Base-by-base conservation (phyloP, 23 red algal species). In the Gracilaria gracilis region DNA sequence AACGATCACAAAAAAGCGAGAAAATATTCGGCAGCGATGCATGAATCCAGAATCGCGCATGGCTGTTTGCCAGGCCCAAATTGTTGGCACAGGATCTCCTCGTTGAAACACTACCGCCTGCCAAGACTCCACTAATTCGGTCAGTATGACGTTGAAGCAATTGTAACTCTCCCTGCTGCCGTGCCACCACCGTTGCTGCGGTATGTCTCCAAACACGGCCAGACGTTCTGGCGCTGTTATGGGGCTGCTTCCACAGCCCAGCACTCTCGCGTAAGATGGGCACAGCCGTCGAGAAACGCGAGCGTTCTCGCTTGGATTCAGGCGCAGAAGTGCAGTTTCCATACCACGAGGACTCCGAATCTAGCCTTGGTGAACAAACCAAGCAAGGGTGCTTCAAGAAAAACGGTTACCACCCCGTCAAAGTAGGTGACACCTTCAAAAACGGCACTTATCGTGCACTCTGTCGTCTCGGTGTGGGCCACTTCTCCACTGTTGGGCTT, bases 401-500 rank as follows among this genome's bases (percentile, higher is more conserved):
- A 71, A 92, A 92, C 4, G 96, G 96, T 24, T 98, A 98, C 54
- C 96, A 98, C 67, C 96, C 86, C 38, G 89, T 93, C 17, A 59
- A 58, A 23, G 64, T 93, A 0, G 96, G 96, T 15, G 96, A 98
- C 64, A 58, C 58, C 64, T 85, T 81, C 96, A 5, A n/a, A n/a
- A n/a, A n/a, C n/a, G n/a, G n/a, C n/a, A n/a, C n/a, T n/a, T n/a
- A n/a, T n/a, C n/a, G n/a, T n/a, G n/a, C n/a, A n/a, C n/a, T n/a
- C n/a, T n/a, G n/a, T n/a, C n/a, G n/a, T n/a, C n/a, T n/a, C n/a
- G 97, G 97, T 6, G 87, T 86, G 44, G 97, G 97, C 19, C 97
- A 99, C 73, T 99, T 99, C 57, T 96, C 93, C 61, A 95, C 97
- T 0, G 97, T 99, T 55, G 94, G 91, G 90, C 73, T 99, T n/a